Base-by-base conservation (phyloP, 371 early-diverging fungal species). In the Zancudomyces culisetae region DNA sequence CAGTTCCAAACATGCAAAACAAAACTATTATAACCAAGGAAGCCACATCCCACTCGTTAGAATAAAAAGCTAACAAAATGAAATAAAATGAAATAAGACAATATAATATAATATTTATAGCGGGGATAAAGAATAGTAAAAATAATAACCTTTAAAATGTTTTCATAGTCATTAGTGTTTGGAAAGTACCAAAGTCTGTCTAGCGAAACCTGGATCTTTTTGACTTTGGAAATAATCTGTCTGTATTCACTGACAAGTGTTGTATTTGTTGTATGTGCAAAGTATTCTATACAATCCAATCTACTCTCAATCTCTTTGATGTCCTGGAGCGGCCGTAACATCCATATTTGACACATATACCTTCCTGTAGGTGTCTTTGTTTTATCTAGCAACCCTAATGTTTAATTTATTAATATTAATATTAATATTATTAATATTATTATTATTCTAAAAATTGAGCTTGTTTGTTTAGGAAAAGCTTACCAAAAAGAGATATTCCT, bases 181-280 rank as follows among this genome's bases (percentile, higher is more conserved):
- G 51, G 51, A 45, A 42, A 41, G 24, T 27, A 26, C 51, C 45
- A 45, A 3, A 51, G 51, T 24, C 51, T 41, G n/a, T 41, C 51
- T 8, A 51, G 10, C 3, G 51, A 51, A 35, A 28, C 6, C 6
- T 45, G 21, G 6, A 51, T 6, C 23, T 40, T 51, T 39, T 51
- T 51, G 24, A 51, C n/a, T 42, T 51, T 42, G 23, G 22, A 41
- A 27, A 51, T 4, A 12, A 23, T 2, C 6, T 18, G 2, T 21
- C 6, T 4, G 27, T 42, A 42, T n/a, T 18, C 10, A 23, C 18
- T 3, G 8, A 40, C 10, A 19, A 21, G 18, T 3, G 41, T 13
- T 18, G 6, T 35, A 42, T 18, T 18, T 40, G 4, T 3, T 24
- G 18, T 42, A 23, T 23, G n/a, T 28, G n/a, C 23, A 24, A 51